Conservation (phyloP, 2,329 filamentous ascomycete genomes). For the Cephalotrichum gorgonifer region DNA sequence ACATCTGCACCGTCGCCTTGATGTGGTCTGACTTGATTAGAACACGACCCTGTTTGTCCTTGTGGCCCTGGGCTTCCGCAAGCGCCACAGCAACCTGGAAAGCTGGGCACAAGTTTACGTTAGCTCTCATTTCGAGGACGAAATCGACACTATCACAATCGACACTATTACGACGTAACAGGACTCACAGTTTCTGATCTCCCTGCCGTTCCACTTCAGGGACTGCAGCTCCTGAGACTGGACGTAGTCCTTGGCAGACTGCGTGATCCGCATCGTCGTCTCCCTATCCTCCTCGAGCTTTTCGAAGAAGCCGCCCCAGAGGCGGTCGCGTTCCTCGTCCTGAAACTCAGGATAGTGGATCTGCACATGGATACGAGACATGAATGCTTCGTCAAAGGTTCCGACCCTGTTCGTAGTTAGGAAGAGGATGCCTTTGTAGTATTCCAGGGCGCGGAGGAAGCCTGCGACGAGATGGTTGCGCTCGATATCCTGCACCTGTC, state of each 20-base stretch:
- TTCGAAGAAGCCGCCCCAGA: conserved; percentile 12
- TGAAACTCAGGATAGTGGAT: conserved; percentile 21
- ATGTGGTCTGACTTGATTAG: conserved; percentile 16
- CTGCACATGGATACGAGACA: conserved; percentile 25
- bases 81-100: conserved; percentile 21
- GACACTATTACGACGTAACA: too few species aligned
- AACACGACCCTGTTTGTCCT: conserved; percentile 16
- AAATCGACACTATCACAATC: too few species aligned
- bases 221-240: conserved; percentile 9
- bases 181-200: conserved; percentile 18
- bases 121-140: not conserved
- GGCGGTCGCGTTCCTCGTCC: conserved; percentile 11
- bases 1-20: conserved; percentile 16
- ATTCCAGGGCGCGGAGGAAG: conserved; percentile 22
- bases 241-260: conserved; percentile 10
- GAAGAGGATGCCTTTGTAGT: conserved; percentile 29
- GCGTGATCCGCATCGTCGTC: not conserved
- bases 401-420: conserved; percentile 35
- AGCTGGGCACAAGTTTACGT: not conserved
- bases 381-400: conserved; percentile 32
- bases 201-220: conserved; percentile 19
- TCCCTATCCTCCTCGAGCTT: not conserved
- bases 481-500: conserved; percentile 9
- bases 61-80: conserved; percentile 29
- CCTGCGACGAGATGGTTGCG: conserved; percentile 9